Base-by-base conservation (phyloP, 441 rosid genomes). In the Breynia disticha region DNA sequence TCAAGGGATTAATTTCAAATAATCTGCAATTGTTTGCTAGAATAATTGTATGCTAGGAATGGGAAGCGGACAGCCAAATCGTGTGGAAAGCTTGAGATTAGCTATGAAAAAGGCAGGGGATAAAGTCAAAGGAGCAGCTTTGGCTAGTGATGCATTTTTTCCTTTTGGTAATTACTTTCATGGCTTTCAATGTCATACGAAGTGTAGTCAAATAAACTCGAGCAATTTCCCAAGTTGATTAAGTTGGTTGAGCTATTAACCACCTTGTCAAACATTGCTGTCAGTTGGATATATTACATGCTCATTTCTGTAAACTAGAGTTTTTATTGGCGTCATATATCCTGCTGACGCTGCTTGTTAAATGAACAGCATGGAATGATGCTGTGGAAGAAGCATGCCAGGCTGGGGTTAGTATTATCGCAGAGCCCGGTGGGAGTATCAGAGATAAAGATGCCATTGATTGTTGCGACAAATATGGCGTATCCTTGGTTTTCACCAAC, bases 21-120 rank as follows among this genome's bases (percentile, higher is more conserved):
- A 28, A 42, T 17, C 12, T 57, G 47, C 9, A 45, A 6, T 17
- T 55, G 64, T 72, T 44, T 64, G 55, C 77, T 28, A 88, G 98
- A 76, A 84, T 66, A 86, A 88, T 58, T 78, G 95, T 58, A 82
- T 88, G 95, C 55, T 86, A 62, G 97, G 98, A 41, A 91, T 88
- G 98, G 97, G 98, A 70, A 88, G 95, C 7, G 95, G 98, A 55
- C 97, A 93, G 72, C 98, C 98, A 59, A 88, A 86, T 70, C 80
- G 95, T 44, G 52, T 62, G 19, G 97, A 86, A 74, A 93, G 98
- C 69, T 70, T 86, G 75, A 86, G 95, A 77, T 64, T 93, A 66
- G 95, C 97, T 54, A 61, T 86, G 66, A 81, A 60, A 70, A 91
- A 93, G 69, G 88, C 97, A 8, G 97, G 98, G 7, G 91, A 79